Base-by-base conservation (phyloP, 1,139 yeast species). In the Candida sp. region DNA sequence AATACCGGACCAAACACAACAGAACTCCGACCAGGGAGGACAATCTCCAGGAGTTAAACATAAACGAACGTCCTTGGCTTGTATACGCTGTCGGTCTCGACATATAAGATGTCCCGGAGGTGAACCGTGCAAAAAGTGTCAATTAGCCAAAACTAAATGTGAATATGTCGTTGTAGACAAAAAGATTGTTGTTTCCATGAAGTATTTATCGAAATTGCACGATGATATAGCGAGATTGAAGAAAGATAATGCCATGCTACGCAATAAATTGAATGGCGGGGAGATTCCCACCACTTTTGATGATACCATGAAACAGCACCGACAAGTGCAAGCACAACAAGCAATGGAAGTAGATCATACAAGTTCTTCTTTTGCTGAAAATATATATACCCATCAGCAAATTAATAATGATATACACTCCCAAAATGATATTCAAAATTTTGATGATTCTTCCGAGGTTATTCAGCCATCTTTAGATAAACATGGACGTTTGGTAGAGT, bases 101-200 rank as follows among this genome's bases (percentile, higher is more conserved):
- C 95, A 87, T 60, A 82, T 84, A 34, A 77, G 87, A 50, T 87
- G 96, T 57, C 90, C 90, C 8, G 95, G 95, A 1, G 93, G 89
- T 1, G 77, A 82, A 35, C 89, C 91, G 0, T 87, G 96, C 59
- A 64, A 70, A 44, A 82, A 83, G 54, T 87, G 96, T 58, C 66
- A 63, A 19, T 61, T 75, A 41, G 80, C 87, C 15, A 75, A 73
- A 44, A 69, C 82, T 2, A 71, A 73, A 30, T 87, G 96, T 66
- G 90, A 85, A 54, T 87, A 87, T 53, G 76, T 81, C 21, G 93
- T 85, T 57, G 89, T 87, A 2, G 90, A 85, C 44, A 84, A 81
- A 66, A 86, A 87, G 58, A 76, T 87, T 19, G 89, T 86, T 27
- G 87, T 87, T 0, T 83, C 93, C 1, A 75, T 86, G 79, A 83